Evolutionary conservation across 495 filamentous ascomycete species (phyloP).

Genomic region (Aspergillus hancockii): DNA sequence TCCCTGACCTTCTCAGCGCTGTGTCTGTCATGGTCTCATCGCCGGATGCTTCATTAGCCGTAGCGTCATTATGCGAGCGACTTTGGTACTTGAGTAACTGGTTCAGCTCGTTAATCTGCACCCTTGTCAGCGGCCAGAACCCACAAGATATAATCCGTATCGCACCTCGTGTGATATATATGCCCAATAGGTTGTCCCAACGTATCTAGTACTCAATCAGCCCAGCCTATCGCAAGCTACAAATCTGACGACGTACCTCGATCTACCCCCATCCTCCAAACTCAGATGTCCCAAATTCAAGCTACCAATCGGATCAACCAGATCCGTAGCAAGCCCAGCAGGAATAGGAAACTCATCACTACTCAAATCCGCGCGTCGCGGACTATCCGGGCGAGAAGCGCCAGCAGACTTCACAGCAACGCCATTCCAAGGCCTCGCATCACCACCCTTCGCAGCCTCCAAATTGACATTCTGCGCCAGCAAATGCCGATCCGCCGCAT

Average conservation of each 20-base stretch:
- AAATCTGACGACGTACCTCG: conserved; percentile 32
- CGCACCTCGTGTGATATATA: conserved; percentile 52
- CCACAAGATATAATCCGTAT: neutral
- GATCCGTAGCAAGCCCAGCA: conserved; percentile 44
- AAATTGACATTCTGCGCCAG: conserved; percentile 24
- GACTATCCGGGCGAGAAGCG: conserved; percentile 31
- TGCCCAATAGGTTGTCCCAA: conserved; percentile 54
- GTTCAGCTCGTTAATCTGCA: conserved; percentile 51
- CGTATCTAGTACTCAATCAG: conserved; percentile 41
- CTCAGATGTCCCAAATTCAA: conserved; percentile 51
- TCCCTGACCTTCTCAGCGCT: conserved; percentile 10
- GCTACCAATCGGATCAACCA: conserved; percentile 47
- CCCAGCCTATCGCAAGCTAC: neutral
- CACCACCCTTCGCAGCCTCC: conserved; percentile 24
- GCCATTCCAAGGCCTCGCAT: conserved; percentile 19
- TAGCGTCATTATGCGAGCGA: conserved; percentile 36
- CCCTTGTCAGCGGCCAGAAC: neutral
- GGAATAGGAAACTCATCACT: conserved; percentile 51
- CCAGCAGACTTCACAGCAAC: conserved; percentile 16
- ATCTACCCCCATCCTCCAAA: conserved; percentile 47
- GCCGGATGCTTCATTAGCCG: conserved; percentile 21
- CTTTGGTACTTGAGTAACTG: conserved; percentile 46
- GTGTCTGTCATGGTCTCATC: conserved; percentile 25
- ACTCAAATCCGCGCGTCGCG: conserved; percentile 41
- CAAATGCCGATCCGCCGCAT: conserved; percentile 26